These are phyloP conservation scores for Pharnaceum exiguum DNA, from an alignment of 148 eudicot genomes.

Conservation along the genomic window DNA sequence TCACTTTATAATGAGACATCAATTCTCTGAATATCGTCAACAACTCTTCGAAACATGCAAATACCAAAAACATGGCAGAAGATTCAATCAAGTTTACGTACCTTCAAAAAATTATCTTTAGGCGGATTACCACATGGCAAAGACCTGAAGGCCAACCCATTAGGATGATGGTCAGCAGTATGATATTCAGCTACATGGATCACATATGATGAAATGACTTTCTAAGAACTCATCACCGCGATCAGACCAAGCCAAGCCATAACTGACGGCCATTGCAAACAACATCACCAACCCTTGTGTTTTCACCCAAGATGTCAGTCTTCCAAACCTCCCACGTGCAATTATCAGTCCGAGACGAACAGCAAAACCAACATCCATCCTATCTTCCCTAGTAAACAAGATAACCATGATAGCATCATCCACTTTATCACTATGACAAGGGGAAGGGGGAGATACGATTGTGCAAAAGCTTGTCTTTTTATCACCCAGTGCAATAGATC, in stretches of 20 bases:
- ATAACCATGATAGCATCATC: neutral
- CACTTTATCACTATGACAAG: neutral
- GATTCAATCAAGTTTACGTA: conserved; percentile 1
- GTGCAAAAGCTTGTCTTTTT: too few relatives aligned
- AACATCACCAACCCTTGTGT: neutral
- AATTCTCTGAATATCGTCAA: neutral
- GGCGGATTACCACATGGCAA: too few relatives aligned
- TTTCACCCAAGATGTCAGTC: neutral
- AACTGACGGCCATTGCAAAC: neutral
- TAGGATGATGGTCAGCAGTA: too few relatives aligned
- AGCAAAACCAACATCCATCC: neutral
- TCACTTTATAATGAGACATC: neutral
- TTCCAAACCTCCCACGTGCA: neutral
- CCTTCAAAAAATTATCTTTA: too few relatives aligned
- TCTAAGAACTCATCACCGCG: too few relatives aligned
- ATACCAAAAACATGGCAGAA: neutral
- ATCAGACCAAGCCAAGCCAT: too few relatives aligned
- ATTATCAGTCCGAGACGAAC: neutral
- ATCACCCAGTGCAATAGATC: neutral
- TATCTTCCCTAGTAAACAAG: neutral
- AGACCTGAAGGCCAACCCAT: too few relatives aligned
- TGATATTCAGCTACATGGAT: too few relatives aligned
- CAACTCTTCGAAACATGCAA: neutral
- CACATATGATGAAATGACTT: too few relatives aligned
- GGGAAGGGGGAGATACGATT: neutral